phyloP scores from a whole-genome alignment of 2,329 filamentous ascomycete genomes.

The Helotiales sp. region DNA sequence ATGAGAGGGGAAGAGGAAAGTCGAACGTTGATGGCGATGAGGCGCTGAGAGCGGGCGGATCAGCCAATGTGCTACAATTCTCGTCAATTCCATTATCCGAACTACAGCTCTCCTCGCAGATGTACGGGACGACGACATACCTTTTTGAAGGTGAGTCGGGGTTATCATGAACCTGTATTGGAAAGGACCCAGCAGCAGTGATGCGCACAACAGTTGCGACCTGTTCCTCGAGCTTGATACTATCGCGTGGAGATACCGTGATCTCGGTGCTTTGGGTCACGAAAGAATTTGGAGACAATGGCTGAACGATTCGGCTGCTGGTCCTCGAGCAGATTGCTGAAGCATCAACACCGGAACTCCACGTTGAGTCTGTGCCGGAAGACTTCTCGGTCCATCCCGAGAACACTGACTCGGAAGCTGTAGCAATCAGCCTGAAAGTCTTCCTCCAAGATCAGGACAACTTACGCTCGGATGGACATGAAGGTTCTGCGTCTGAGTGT shows the following conservation, averaged over 20 bases:
- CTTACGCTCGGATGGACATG: conserved; percentile 28
- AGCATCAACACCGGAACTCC: conserved; percentile 35
- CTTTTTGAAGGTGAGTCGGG: conserved; percentile 17
- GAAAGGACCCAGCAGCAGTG: conserved; percentile 25
- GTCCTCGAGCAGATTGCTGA: conserved; percentile 7
- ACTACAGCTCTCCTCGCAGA: too few species aligned
- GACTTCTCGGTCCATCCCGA: conserved; percentile 45
- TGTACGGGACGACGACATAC: neutral
- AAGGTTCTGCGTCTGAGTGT: conserved; percentile 19
- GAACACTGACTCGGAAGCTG: conserved; percentile 44
- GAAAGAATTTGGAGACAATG: conserved; percentile 43
- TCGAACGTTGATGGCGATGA: conserved; percentile 22
- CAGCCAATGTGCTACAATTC: neutral
- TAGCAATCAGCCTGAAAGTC: neutral
- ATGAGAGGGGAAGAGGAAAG: conserved; percentile 17
- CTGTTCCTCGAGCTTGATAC: conserved; percentile 34
- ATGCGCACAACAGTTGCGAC: conserved; percentile 41
- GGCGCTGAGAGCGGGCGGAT: conserved; percentile 3
- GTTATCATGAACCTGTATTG: conserved; percentile 21
- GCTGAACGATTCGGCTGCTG: conserved; percentile 37
- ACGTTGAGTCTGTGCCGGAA: conserved; percentile 37
- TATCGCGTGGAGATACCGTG: conserved; percentile 37
- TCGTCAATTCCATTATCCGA: too few species aligned
- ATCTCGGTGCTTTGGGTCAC: conserved; percentile 44
- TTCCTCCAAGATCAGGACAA: neutral